Percentiles rank a stretch among this genome's conserved stretches.
Conservation (phyloP, 306 rosid species). For the Cucurbita maxima region DNA sequence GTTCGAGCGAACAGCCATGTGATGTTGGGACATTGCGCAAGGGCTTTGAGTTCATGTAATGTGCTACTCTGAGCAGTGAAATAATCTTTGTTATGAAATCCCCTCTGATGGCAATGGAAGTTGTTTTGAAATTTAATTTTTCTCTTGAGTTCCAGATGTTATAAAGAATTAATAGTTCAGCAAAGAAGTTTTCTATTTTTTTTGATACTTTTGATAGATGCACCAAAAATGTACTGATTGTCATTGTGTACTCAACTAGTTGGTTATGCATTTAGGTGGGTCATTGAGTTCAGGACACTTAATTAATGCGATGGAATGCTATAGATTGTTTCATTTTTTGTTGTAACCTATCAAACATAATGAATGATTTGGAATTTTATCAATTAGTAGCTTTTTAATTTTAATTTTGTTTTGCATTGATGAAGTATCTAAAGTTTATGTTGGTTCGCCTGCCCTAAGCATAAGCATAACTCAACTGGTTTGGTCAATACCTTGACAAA, state of each 20-base stretch:
- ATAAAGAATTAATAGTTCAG: not conserved
- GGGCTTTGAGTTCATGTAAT: conserved; percentile 38
- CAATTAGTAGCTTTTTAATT: not conserved
- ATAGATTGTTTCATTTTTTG: not conserved
- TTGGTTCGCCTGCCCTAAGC: not conserved
- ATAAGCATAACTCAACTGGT: no score
- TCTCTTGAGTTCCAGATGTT: not conserved
- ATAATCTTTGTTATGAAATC: conserved; percentile 8
- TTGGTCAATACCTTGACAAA: no score
- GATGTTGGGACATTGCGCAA: conserved; percentile 41
- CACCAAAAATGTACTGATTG: not conserved
- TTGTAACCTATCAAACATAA: not conserved
- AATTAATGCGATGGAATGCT: not conserved
- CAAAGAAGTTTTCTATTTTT: not conserved
- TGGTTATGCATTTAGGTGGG: not conserved
- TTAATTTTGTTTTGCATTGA: not conserved
- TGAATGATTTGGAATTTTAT: not conserved
- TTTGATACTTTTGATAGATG: not conserved
- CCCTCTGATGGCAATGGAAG: conserved; percentile 36
- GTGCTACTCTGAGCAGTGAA: not conserved
- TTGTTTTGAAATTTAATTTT: not conserved
- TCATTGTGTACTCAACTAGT: not conserved
- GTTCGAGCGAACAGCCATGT: conserved; percentile 13
- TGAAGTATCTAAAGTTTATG: not conserved
- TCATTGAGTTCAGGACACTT: not conserved